These are phyloP conservation scores for Tausonia pullulans DNA, from an alignment of 1,284 basidiomycete genomes.

Conservation along the genomic window DNA sequence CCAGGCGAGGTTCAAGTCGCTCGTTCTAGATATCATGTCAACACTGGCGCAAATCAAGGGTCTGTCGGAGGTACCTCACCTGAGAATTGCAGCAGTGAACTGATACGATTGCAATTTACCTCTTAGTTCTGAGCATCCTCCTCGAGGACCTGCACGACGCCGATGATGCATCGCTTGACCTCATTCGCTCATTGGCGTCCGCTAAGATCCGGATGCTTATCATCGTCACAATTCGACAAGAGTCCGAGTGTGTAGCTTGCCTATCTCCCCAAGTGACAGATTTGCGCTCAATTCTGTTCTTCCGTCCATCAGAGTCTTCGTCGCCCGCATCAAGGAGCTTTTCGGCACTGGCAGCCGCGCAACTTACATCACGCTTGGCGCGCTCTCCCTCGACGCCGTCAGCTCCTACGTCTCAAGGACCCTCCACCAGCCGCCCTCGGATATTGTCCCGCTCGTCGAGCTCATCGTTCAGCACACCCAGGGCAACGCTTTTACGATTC, in stretches of 20 bases:
- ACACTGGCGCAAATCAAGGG: conserved; percentile 51
- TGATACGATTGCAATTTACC: not conserved
- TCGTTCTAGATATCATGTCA: conserved; percentile 55
- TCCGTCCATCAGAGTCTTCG: not conserved
- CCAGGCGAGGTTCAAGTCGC: conserved; percentile 52
- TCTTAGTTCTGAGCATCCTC: conserved; percentile 23
- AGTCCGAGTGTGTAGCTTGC: conserved; percentile 32
- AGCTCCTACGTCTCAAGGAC: not conserved
- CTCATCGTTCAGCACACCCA: conserved; percentile 28
- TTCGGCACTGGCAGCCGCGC: conserved; percentile 11
- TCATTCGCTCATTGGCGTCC: conserved; percentile 50
- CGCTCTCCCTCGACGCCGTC: conserved; percentile 1
- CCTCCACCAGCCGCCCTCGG: conserved; percentile 1
- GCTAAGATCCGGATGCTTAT: conserved; percentile 55
- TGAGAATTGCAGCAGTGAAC: not conserved
- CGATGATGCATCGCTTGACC: conserved; percentile 54
- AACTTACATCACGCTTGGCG: conserved; percentile 5
- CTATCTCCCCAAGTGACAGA: not conserved
- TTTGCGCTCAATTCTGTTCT: not conserved
- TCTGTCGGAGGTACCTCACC: not conserved
- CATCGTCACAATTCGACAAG: conserved; percentile 52
- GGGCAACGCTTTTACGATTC: conserved; percentile 55
- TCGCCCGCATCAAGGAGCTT: not conserved
- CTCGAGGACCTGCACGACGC: conserved; percentile 61
- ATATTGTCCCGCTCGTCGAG: conserved; percentile 1